phyloP scores from a whole-genome alignment of 2,329 filamentous ascomycete genomes.

The Fonsecaea monophora region DNA sequence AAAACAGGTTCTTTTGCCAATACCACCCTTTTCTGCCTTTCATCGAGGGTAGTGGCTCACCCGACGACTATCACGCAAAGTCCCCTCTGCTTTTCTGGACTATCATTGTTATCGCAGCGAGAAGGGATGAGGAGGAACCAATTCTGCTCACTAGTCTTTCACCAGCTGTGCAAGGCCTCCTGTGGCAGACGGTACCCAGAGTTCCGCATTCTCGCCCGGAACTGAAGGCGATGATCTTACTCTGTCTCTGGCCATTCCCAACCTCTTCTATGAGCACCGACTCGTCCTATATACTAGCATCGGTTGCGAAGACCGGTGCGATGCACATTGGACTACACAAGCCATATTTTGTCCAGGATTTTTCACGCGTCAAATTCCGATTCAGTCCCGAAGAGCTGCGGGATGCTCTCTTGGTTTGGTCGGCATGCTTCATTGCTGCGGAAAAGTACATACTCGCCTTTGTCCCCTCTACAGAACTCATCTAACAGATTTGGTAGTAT shows the following conservation, averaged over 20 bases:
- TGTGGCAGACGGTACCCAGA: slow-evolving; percentile 67
- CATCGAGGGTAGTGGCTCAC: slow-evolving; percentile 38
- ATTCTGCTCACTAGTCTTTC: slow-evolving; percentile 59
- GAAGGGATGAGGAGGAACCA: slow-evolving; percentile 63
- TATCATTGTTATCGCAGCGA: slow-evolving; percentile 66
- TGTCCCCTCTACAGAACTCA: no score
- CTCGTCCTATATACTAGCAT: slow-evolving; percentile 69
- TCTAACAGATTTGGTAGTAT: background rate
- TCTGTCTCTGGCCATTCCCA: slow-evolving; percentile 70
- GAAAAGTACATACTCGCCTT: background rate
- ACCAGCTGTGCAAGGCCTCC: slow-evolving; percentile 60
- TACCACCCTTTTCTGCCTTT: background rate
- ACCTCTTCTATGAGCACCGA: slow-evolving; percentile 68
- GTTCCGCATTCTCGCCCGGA: slow-evolving; percentile 69
- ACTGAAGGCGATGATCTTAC: slow-evolving; percentile 66
- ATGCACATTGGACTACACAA: slow-evolving; percentile 70
- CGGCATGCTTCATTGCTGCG: slow-evolving; percentile 56
- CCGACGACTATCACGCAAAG: slow-evolving; percentile 63
- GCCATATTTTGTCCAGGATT: slow-evolving; percentile 66
- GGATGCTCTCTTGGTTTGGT: slow-evolving; percentile 70
- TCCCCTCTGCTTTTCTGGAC: slow-evolving; percentile 72
- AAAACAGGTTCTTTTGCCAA: slow-evolving; percentile 3
- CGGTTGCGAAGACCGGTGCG: slow-evolving; percentile 69
- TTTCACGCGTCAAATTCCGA: slow-evolving; percentile 57
- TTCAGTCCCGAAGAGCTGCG: slow-evolving; percentile 67